A percentile compares a stretch with the other conserved stretches of the same genome.
Evolutionary conservation across 495 filamentous ascomycete species (phyloP).

Genomic region (Trichoderma orchidacearum): DNA sequence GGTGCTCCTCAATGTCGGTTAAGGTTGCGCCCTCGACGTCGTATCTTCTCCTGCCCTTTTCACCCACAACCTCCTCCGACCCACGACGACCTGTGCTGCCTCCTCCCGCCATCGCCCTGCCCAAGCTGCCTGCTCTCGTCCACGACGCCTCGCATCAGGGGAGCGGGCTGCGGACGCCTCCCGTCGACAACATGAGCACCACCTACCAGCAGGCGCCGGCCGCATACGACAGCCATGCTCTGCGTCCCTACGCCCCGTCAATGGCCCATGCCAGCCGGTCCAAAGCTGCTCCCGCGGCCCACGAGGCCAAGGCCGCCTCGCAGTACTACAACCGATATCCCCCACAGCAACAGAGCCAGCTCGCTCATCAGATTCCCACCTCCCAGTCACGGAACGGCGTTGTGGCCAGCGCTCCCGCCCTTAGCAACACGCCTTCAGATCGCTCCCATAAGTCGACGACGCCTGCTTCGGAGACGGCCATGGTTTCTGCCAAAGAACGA

Average conservation of each 20-base stretch:
- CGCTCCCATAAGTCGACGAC: conserved; percentile 13
- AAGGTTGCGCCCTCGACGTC: not conserved
- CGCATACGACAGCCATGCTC: conserved; percentile 23
- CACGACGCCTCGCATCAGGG: conserved; percentile 5
- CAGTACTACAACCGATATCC: not conserved
- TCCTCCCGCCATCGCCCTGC: not conserved
- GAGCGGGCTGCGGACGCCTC: conserved; percentile 35
- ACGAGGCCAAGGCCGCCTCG: conserved; percentile 11
- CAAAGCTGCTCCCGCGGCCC: conserved; percentile 10
- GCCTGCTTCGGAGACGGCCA: conserved; percentile 13
- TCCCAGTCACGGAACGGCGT: not conserved
- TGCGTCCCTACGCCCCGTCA: conserved; percentile 15
- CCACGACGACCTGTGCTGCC: not conserved
- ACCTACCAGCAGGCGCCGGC: conserved; percentile 30
- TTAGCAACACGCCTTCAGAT: conserved; percentile 10
- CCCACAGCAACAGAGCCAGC: not conserved
- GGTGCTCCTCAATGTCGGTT: not conserved
- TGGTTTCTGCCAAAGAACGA: conserved; percentile 12
- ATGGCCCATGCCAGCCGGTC: conserved; percentile 11
- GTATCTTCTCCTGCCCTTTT: not conserved
- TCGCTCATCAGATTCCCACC: conserved; percentile 2
- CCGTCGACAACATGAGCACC: conserved; percentile 34
- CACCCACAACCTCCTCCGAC: not conserved
- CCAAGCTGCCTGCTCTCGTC: not conserved
- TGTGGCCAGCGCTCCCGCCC: too few species aligned